phyloP scores from a whole-genome alignment of 345 rosid genomes.

The Bruguiera parviflora region DNA sequence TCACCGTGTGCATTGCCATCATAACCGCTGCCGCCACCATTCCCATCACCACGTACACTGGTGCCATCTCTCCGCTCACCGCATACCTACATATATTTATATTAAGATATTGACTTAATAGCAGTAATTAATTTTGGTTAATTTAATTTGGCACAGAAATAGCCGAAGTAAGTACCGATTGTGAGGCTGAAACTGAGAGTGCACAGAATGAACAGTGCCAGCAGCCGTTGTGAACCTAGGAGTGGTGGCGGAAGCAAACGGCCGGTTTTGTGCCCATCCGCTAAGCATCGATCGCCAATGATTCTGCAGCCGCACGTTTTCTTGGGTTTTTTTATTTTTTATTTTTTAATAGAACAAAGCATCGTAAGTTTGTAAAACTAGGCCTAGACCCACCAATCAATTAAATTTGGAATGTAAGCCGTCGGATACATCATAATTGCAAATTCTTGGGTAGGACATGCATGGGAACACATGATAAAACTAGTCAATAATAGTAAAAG shows the following conservation, averaged over 20 bases:
- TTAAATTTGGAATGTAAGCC: too few relatives aligned
- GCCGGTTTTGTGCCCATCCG: constrained; percentile 15
- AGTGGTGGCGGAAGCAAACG: constrained; percentile 21
- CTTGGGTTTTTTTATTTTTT: too few relatives aligned
- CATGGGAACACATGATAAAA: too few relatives aligned
- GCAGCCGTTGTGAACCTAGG: constrained; percentile 7
- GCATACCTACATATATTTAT: constrained; percentile 23
- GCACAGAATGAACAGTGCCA: background rate
- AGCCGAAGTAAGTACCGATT: constrained; percentile 4
- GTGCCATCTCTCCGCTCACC: constrained; percentile 38
- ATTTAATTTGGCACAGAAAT: background rate
- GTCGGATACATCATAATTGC: too few relatives aligned
- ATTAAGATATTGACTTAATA: too few relatives aligned
- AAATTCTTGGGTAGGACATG: too few relatives aligned
- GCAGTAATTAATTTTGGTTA: too few relatives aligned
- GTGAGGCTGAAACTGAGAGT: constrained; percentile 2
- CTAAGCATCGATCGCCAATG: constrained; percentile 22
- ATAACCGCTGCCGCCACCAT: constrained; percentile 28
- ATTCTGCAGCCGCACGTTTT: constrained; percentile 6
- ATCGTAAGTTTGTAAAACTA: too few relatives aligned
- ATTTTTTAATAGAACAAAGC: too few relatives aligned
- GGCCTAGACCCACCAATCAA: too few relatives aligned
- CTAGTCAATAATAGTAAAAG: too few relatives aligned
- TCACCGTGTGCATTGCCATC: constrained; percentile 37
- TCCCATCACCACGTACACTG: constrained; percentile 41